These are phyloP conservation scores for Sugiyamaella americana DNA, from an alignment of 805 yeast genomes.

Conservation along the genomic window DNA sequence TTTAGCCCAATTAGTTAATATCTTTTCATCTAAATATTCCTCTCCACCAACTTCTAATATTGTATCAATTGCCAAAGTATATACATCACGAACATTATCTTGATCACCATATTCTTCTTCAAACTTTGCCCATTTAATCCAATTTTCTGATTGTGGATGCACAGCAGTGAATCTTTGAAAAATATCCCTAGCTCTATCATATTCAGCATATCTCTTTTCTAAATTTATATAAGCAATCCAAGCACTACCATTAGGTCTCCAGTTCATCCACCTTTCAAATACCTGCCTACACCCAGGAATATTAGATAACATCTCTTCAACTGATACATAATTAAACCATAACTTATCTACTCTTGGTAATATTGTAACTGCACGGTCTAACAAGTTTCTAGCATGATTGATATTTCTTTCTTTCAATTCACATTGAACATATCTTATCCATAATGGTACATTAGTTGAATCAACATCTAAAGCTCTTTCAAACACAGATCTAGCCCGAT, in stretches of 20 bases:
- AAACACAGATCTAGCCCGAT: conserved; percentile 77
- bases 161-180: conserved; percentile 51
- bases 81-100: conserved; percentile 54
- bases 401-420: conserved; percentile 68
- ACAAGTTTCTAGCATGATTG: conserved; percentile 81
- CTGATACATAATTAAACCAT: conserved; percentile 77
- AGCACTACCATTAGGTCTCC: conserved; percentile 62
- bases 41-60: conserved; percentile 27
- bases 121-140: conserved; percentile 72
- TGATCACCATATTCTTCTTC: conserved; percentile 50
- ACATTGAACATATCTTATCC: conserved; percentile 76
- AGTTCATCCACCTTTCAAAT: conserved; percentile 72
- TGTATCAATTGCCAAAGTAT: conserved; percentile 58
- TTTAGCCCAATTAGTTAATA: conserved; percentile 52
- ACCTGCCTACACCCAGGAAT: conserved; percentile 54
- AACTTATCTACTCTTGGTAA: conserved; percentile 78
- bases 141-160: conserved; percentile 49
- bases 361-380: conserved; percentile 67
- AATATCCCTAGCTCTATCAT: conserved; percentile 50
- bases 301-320: conserved; percentile 74
- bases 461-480: conserved; percentile 83
- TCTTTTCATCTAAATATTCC: conserved; percentile 33
- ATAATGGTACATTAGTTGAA: conserved; percentile 67
- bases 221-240: conserved; percentile 73
- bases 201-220: conserved; percentile 61